A percentile compares a stretch with the other conserved stretches of the same genome.
Conservation (phyloP, 352 stramenopile genomes). For the Hyaloperonospora arabidopsidis region DNA sequence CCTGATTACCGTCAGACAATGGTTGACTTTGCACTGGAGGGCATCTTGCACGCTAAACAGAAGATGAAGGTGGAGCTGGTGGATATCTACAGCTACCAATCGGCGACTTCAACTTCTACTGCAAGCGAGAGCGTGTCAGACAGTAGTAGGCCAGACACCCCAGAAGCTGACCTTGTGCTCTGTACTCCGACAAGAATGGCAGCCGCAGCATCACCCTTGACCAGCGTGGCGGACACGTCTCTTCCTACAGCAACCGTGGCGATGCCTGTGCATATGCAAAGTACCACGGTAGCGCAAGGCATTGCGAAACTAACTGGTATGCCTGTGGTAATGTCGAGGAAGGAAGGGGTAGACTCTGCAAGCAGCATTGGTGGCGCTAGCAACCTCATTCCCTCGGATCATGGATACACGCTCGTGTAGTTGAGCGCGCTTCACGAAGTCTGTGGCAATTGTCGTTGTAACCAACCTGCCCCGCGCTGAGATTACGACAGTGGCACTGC, state of each 20-base stretch:
- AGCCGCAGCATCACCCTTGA: conserved; percentile 6
- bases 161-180: conserved; percentile 17
- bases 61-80: conserved; percentile 59
- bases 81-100: conserved; percentile 36
- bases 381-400: conserved; percentile 2
- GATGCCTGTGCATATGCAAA: conserved; percentile 10
- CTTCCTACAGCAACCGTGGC: conserved; percentile 10
- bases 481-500: neutral
- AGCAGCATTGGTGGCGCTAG: conserved; percentile 6
- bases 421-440: neutral
- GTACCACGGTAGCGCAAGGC: conserved; percentile 20
- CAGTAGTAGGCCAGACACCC: conserved; percentile 4
- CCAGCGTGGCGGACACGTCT: conserved; percentile 12
- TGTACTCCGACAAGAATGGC: conserved; percentile 5
- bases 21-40: conserved; percentile 56
- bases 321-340: conserved; percentile 16
- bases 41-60: conserved; percentile 58
- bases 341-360: neutral
- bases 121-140: conserved; percentile 6
- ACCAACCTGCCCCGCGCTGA: too few relatives aligned
- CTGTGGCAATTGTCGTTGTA: too few relatives aligned
- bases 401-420: conserved; percentile 35
- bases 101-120: conserved; percentile 2
- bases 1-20: conserved; percentile 51
- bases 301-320: conserved; percentile 15